phyloP scores from a whole-genome alignment of 768 basidiomycete species.

The Termitomyces titanicus region DNA sequence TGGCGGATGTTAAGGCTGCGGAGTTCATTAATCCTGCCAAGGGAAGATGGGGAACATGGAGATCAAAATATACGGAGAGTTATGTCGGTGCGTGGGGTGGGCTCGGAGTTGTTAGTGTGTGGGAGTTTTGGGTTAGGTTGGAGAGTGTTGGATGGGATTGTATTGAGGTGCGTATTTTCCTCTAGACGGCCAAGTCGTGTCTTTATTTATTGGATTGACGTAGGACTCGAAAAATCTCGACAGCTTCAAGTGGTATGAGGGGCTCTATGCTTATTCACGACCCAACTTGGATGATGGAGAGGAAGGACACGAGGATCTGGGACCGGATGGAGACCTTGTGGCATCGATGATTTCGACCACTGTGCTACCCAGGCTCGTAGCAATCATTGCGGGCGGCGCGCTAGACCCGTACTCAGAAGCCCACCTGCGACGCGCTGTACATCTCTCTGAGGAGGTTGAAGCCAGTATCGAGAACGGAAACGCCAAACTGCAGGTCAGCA shows the following conservation, averaged over 20 bases:
- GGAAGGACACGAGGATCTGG: conserved; percentile 55
- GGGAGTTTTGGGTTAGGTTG: conserved; percentile 93
- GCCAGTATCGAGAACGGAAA: conserved; percentile 63
- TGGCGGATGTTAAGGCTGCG: conserved; percentile 78
- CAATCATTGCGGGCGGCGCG: conserved; percentile 72
- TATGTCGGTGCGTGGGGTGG: conserved; percentile 93
- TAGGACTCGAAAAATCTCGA: conserved; percentile 47
- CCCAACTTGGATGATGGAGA: conserved; percentile 33
- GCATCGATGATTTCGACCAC: conserved; percentile 86
- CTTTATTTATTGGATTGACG: background rate
- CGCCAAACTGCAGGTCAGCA: conserved; percentile 61
- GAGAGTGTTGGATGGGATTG: conserved; percentile 90
- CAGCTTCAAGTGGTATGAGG: conserved; percentile 80
- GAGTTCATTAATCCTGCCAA: conserved; percentile 81
- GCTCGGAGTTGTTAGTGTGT: conserved; percentile 79
- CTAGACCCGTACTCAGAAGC: conserved; percentile 76
- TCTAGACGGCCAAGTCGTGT: background rate
- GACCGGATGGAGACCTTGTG: conserved; percentile 84
- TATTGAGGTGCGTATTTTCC: conserved; percentile 53
- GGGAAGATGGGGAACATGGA: conserved; percentile 69
- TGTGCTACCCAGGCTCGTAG: conserved; percentile 71
- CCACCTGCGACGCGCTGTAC: conserved; percentile 59
- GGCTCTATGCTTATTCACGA: conserved; percentile 74
- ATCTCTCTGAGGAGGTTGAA: conserved; percentile 80
- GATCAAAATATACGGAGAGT: conserved; percentile 71